phyloP scores from a whole-genome alignment of 495 filamentous ascomycete genomes.

The Aspergillus indologenus region DNA sequence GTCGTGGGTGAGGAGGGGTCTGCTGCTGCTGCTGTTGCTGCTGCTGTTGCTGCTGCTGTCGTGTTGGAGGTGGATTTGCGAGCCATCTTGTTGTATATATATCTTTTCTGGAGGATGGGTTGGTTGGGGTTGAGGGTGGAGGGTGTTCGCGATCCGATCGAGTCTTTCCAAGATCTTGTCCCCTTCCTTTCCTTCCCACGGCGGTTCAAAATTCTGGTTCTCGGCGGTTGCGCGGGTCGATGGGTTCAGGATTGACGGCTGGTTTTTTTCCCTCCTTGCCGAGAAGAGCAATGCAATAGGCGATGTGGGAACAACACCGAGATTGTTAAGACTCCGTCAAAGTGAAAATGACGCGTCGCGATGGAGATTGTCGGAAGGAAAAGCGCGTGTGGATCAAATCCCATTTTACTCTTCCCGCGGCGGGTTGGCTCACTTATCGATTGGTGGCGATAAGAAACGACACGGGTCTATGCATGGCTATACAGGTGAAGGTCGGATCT shows the following conservation, averaged over 20 bases:
- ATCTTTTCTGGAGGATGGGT: not conserved
- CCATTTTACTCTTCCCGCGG: not conserved
- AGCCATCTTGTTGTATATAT: slow-evolving; percentile 11
- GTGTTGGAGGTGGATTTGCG: slow-evolving; percentile 18
- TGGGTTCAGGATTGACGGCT: no score
- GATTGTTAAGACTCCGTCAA: no score
- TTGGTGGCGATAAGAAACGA: not conserved
- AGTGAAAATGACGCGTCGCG: slow-evolving; percentile 9
- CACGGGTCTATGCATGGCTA: not conserved
- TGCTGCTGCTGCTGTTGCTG: not conserved
- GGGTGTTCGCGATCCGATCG: not conserved
- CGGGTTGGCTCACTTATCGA: not conserved
- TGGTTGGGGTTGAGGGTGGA: not conserved
- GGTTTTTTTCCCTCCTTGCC: no score
- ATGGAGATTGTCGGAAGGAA: not conserved
- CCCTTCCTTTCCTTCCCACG: no score
- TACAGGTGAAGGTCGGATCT: no score
- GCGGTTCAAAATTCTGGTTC: no score
- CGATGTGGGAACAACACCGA: not conserved
- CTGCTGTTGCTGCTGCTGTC: not conserved
- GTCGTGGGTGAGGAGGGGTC: not conserved
- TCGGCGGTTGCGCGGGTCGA: no score
- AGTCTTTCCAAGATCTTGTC: no score
- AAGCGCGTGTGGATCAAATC: not conserved
- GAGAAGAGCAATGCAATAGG: no score